Percentiles rank a stretch among this genome's conserved stretches.
Conservation (phyloP, 176 grass and related monocot genomes). For the Neostapfia colusana region DNA sequence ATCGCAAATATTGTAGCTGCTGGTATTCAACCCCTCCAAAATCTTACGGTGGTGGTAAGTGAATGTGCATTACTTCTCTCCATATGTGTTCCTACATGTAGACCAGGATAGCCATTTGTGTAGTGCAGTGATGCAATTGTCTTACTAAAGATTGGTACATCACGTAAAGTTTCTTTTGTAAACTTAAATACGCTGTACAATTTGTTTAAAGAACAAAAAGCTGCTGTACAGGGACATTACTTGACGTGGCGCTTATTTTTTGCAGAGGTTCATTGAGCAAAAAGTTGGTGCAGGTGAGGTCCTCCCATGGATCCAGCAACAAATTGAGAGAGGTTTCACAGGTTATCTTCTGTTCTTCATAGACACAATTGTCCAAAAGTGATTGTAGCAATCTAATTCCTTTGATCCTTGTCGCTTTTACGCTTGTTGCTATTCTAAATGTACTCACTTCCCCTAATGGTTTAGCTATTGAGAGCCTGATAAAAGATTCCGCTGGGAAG, state of each 20-base stretch:
- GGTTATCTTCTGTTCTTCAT: conserved; percentile 29
- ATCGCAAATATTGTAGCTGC: conserved; percentile 50
- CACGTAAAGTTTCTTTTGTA: background rate
- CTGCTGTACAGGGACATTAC: background rate
- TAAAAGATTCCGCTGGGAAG: conserved; percentile 63
- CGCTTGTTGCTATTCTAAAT: background rate
- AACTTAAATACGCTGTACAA: conserved; percentile 6
- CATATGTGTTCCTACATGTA: background rate
- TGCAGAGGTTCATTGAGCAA: conserved; percentile 55
- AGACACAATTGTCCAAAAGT: background rate
- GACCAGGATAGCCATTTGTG: background rate
- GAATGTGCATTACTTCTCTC: background rate
- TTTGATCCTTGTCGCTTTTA: background rate
- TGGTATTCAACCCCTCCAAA: conserved; percentile 60
- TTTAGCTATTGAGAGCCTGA: conserved; percentile 71
- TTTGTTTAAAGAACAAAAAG: conserved; percentile 15
- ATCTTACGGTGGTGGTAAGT: conserved; percentile 47
- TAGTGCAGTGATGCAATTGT: conserved; percentile 6
- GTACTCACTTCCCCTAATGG: conserved; percentile 9
- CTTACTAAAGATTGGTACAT: conserved; percentile 2
- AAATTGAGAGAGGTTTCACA: conserved; percentile 57
- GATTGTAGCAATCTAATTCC: background rate
- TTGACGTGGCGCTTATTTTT: conserved; percentile 3
- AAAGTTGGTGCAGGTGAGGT: conserved; percentile 46
- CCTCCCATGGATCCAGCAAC: conserved; percentile 41